Evolutionary conservation across 1,284 basidiomycete genomes (phyloP).

Genomic region (Lignosus rhinocerotis): DNA sequence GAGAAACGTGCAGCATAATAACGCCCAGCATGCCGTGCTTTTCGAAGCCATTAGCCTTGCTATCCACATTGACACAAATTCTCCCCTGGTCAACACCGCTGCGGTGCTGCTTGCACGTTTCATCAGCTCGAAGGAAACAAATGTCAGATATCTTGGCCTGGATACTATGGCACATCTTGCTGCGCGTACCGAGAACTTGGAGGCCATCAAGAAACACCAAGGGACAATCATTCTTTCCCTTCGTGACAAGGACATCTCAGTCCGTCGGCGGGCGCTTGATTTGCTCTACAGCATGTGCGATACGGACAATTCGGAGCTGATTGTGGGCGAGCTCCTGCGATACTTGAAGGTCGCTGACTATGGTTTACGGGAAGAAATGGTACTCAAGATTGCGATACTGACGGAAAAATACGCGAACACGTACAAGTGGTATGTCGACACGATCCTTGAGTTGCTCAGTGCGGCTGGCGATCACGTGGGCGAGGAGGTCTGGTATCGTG

Average conservation of each 20-base stretch:
- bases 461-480: constrained; percentile 98
- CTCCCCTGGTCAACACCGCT: constrained; percentile 87
- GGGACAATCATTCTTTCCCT: constrained; percentile 93
- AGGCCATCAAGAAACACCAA: constrained; percentile 94
- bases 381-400: constrained; percentile 96
- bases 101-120: constrained; percentile 92
- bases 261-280: constrained; percentile 92
- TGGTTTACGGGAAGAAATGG: constrained; percentile 96
- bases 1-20: constrained; percentile 97
- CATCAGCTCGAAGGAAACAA: constrained; percentile 97
- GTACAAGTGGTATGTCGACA: constrained; percentile 97
- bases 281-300: constrained; percentile 99
- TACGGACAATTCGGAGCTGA: constrained; percentile 89
- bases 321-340: constrained; percentile 92
- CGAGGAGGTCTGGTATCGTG: constrained; percentile 99
- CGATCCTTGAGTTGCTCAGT: constrained; percentile 92
- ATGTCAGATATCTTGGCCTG: constrained; percentile 95
- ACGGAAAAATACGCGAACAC: constrained; percentile 97
- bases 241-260: constrained; percentile 96
- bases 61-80: constrained; percentile 94
- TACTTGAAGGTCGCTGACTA: constrained; percentile 96
- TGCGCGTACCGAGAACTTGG: constrained; percentile 86
- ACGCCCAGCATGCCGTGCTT: constrained; percentile 96
- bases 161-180: constrained; percentile 99
- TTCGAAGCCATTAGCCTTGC: constrained; percentile 98